Conservation (phyloP, 2,329 filamentous ascomycete genomes). For the Penicillium sp. region DNA sequence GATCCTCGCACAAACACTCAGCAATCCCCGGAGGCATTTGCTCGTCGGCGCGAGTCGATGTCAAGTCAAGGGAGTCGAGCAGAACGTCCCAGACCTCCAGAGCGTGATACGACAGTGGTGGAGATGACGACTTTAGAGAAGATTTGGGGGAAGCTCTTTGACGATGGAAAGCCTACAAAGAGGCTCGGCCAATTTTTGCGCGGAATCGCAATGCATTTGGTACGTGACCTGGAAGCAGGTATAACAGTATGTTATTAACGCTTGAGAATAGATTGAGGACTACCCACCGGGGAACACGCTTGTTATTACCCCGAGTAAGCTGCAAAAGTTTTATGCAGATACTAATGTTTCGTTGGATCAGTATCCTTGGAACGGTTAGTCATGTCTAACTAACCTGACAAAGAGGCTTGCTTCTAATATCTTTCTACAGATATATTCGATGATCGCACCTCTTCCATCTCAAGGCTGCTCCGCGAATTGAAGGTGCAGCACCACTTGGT, state of each 20-base stretch:
- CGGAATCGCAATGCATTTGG: constrained; percentile 74
- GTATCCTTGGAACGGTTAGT: constrained; percentile 69
- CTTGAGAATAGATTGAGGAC: constrained; percentile 63
- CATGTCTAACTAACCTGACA: neutral
- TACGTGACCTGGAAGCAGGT: constrained; percentile 37
- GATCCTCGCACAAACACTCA: constrained; percentile 27
- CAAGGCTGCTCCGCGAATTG: constrained; percentile 61
- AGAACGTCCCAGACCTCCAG: constrained; percentile 43
- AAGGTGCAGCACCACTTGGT: constrained; percentile 67
- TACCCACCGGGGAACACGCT: constrained; percentile 69
- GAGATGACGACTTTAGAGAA: constrained; percentile 67
- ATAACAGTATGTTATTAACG: constrained; percentile 15
- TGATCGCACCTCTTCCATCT: constrained; percentile 57
- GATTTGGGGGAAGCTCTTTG: constrained; percentile 78
- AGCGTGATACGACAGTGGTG: constrained; percentile 44
- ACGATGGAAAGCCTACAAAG: constrained; percentile 67
- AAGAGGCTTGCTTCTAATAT: constrained; percentile 13
- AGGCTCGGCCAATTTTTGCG: constrained; percentile 72
- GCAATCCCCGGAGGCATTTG: constrained; percentile 23
- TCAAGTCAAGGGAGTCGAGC: constrained; percentile 38
- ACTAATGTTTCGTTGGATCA: constrained; percentile 67
- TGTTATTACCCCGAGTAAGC: constrained; percentile 75
- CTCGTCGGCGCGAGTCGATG: constrained; percentile 39
- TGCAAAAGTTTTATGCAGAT: constrained; percentile 72
- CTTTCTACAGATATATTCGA: constrained; percentile 57